These are phyloP conservation scores for Ophiocordyceps unilateralis DNA, from an alignment of 2,329 filamentous ascomycete species.

Conservation along the genomic window DNA sequence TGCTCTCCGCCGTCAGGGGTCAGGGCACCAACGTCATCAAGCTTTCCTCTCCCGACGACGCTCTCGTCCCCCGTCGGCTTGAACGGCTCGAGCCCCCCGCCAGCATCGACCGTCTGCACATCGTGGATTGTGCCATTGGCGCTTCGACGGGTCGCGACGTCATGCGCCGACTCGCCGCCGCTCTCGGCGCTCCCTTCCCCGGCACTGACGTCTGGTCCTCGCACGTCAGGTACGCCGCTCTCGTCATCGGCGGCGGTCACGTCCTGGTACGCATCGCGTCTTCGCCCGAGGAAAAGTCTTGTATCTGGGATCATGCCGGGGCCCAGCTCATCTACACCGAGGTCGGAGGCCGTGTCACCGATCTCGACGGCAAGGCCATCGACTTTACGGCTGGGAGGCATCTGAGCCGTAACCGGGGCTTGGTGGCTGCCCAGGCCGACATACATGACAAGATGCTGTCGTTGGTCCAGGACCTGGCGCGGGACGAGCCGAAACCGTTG, in stretches of 20 bases:
- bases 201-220: slow-evolving; percentile 22
- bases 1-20: slow-evolving; percentile 16
- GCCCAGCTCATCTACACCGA: slow-evolving; percentile 40
- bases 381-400: slow-evolving; percentile 19
- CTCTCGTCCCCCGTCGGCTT: slow-evolving; percentile 7
- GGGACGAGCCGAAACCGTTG: neutral
- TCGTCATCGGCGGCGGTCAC: slow-evolving; percentile 19
- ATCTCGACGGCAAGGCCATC: slow-evolving; percentile 20
- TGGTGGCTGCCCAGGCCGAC: slow-evolving; percentile 25
- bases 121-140: slow-evolving; percentile 17
- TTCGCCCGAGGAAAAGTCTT: slow-evolving; percentile 7
- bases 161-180: slow-evolving; percentile 10
- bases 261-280: slow-evolving; percentile 15
- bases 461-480: slow-evolving; percentile 6
- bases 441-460: slow-evolving; percentile 24
- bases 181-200: slow-evolving; percentile 15
- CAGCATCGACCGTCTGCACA: slow-evolving; percentile 9
- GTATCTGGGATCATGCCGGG: slow-evolving; percentile 37
- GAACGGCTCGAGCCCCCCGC: slow-evolving; percentile 6
- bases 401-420: slow-evolving; percentile 15
- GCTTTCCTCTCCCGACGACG: slow-evolving; percentile 2
- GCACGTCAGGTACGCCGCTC: slow-evolving; percentile 20
- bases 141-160: slow-evolving; percentile 16
- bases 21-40: slow-evolving; percentile 13
- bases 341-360: slow-evolving; percentile 34